A percentile compares a stretch with the other conserved stretches of the same genome.
Conservation (phyloP, 352 stramenopile species). For the Pythium dissimile region DNA sequence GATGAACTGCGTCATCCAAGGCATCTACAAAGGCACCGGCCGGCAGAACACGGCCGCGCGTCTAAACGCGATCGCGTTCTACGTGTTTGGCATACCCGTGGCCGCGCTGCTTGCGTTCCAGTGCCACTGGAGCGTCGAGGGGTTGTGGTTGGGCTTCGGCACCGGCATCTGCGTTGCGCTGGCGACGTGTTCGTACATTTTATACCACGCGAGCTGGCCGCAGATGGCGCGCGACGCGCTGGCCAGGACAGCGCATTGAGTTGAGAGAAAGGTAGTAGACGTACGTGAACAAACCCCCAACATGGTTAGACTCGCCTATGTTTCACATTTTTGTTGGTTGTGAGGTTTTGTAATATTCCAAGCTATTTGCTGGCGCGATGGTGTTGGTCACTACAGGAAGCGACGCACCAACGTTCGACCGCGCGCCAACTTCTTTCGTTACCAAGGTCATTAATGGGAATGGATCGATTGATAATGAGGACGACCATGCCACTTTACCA, state of each 20-base stretch:
- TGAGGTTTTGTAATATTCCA: too few species aligned
- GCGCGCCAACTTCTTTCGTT: too few species aligned
- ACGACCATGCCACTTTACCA: too few species aligned
- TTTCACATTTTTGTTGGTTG: too few species aligned
- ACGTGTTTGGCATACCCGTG: conserved; percentile 70
- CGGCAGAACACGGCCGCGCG: conserved; percentile 65
- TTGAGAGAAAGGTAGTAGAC: too few species aligned
- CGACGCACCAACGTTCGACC: too few species aligned
- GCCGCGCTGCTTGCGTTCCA: conserved; percentile 58
- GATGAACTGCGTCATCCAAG: conserved; percentile 68
- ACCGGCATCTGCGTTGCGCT: conserved; percentile 41
- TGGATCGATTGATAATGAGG: too few species aligned
- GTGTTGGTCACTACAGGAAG: too few species aligned
- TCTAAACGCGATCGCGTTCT: conserved; percentile 79
- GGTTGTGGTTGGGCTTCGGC: conserved; percentile 79
- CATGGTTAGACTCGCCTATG: too few species aligned
- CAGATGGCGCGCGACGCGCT: conserved; percentile 51
- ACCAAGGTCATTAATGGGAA: too few species aligned
- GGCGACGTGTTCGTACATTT: conserved; percentile 34
- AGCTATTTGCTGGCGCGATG: too few species aligned
- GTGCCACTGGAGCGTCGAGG: conserved; percentile 46
- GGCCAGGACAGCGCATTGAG: conserved; percentile 35
- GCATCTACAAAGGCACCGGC: conserved; percentile 72
- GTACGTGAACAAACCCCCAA: too few species aligned
- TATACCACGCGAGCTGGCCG: conserved; percentile 59